Evolutionary conservation across 345 rosid genomes (phyloP).

Genomic region (Rhizophora mangle): DNA sequence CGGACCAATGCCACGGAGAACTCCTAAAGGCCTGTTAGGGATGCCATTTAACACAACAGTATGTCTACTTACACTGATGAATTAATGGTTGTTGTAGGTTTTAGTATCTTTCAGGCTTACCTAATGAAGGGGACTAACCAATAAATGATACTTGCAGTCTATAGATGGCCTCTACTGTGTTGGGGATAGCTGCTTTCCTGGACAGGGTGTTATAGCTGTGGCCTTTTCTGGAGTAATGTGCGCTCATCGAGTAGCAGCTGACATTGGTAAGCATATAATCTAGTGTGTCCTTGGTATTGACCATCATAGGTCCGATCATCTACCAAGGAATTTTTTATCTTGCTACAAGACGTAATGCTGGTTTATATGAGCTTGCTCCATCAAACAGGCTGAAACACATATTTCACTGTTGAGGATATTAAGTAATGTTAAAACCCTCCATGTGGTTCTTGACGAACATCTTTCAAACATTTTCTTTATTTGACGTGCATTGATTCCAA

Average conservation of each 20-base stretch:
- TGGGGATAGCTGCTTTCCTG: slow-evolving; percentile 98
- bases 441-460: too few species aligned
- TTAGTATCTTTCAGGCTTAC: background rate
- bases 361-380: background rate
- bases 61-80: slow-evolving; percentile 21
- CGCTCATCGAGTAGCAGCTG: slow-evolving; percentile 97
- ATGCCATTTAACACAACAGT: slow-evolving; percentile 97
- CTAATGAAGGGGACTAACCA: slow-evolving; percentile 12
- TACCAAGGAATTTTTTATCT: slow-evolving; percentile 9
- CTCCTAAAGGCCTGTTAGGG: slow-evolving; percentile 88
- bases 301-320: background rate
- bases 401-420: background rate
- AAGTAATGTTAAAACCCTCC: background rate
- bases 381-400: background rate
- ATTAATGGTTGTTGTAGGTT: background rate
- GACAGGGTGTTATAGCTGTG: slow-evolving; percentile 96
- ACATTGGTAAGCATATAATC: slow-evolving; percentile 55
- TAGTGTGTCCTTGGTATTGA: background rate
- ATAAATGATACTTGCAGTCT: slow-evolving; percentile 46
- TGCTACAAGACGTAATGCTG: background rate
- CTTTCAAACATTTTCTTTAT: too few species aligned
- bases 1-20: slow-evolving; percentile 86
- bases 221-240: slow-evolving; percentile 97
- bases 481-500: too few species aligned
- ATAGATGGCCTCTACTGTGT: slow-evolving; percentile 82